phyloP scores from a whole-genome alignment of 805 yeast genomes.

The Ogataea trehalophila region DNA sequence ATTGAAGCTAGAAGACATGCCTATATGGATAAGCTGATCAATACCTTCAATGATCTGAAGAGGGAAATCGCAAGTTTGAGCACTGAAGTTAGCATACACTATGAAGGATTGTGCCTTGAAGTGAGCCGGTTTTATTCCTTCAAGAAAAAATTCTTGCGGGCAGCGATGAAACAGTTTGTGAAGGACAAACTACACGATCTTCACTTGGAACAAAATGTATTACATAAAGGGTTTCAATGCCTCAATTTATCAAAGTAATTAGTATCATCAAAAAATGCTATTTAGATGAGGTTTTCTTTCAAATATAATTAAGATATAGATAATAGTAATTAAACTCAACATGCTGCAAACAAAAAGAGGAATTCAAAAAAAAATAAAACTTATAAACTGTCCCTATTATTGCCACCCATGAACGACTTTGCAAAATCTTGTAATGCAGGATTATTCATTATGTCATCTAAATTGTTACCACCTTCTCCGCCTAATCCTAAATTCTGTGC shows the following conservation, averaged over 20 bases:
- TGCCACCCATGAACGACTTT: constrained; percentile 59
- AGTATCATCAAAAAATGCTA: not conserved
- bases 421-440: constrained; percentile 76
- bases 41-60: constrained; percentile 37
- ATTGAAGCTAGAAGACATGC: constrained; percentile 49
- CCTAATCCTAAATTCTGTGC: constrained; percentile 73
- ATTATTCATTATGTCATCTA: constrained; percentile 72
- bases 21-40: constrained; percentile 39
- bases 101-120: constrained; percentile 61
- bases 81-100: constrained; percentile 43
- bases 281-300: not conserved
- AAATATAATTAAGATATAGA: not conserved
- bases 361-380: not conserved
- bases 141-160: constrained; percentile 37
- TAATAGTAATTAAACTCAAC: not conserved
- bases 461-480: constrained; percentile 34
- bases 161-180: constrained; percentile 34
- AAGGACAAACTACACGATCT: constrained; percentile 25
- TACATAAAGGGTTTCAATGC: constrained; percentile 16
- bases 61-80: constrained; percentile 39
- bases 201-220: constrained; percentile 15
- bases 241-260: not conserved
- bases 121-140: constrained; percentile 53
- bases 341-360: not conserved
- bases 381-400: constrained; percentile 19